phyloP scores from a whole-genome alignment of 257 asterid species.

The Gynochthodes officinalis region DNA sequence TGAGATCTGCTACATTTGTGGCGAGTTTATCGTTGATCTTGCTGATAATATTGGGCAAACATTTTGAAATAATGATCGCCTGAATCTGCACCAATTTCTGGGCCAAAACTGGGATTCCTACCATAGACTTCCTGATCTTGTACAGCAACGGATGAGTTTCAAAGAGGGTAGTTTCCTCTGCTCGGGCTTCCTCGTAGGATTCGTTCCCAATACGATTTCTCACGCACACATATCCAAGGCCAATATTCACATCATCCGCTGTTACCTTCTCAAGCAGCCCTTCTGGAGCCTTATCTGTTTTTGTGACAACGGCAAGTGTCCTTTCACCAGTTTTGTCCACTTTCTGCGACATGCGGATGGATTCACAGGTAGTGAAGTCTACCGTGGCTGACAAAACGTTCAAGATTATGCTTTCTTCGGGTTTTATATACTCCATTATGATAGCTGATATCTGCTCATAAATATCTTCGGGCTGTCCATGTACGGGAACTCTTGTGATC shows the following conservation, averaged over 20 bases:
- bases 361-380: slow-evolving; percentile 21
- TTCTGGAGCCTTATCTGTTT: slow-evolving; percentile 15
- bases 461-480: slow-evolving; percentile 19
- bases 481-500: slow-evolving; percentile 23
- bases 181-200: slow-evolving; percentile 14
- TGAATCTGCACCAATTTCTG: slow-evolving; percentile 22
- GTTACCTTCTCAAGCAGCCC: slow-evolving; percentile 18
- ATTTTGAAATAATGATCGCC: slow-evolving; percentile 13
- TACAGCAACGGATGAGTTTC: slow-evolving; percentile 5
- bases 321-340: slow-evolving; percentile 14
- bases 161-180: slow-evolving; percentile 2
- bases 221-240: slow-evolving; percentile 21
- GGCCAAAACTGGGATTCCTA: slow-evolving; percentile 14
- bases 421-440: slow-evolving; percentile 15
- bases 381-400: slow-evolving; percentile 18
- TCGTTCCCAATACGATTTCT: slow-evolving; percentile 18
- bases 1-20: not conserved
- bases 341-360: slow-evolving; percentile 18
- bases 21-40: not conserved
- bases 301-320: slow-evolving; percentile 20
- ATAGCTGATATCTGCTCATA: slow-evolving; percentile 21
- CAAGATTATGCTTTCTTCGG: slow-evolving; percentile 16
- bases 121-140: slow-evolving; percentile 7
- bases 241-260: slow-evolving; percentile 6
- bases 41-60: slow-evolving; percentile 3